Evolutionary conservation across 352 stramenopile species (phyloP).

Genomic region (Pythium phragmiticola): DNA sequence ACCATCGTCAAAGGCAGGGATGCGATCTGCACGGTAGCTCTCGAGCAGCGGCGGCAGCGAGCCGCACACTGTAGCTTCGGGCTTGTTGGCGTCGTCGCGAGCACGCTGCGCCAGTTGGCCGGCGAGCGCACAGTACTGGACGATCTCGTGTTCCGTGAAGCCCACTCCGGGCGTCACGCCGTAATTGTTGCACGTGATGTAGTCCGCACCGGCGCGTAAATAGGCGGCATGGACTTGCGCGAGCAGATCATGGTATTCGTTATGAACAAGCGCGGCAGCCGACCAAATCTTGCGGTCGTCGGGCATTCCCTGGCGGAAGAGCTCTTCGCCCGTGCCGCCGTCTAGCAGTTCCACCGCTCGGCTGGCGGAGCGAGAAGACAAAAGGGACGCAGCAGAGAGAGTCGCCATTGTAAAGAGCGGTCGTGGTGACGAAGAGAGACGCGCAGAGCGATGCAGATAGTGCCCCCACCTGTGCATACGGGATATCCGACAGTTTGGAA

Average conservation of each 20-base stretch:
- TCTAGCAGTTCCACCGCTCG: conserved; percentile 56
- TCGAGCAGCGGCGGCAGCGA: conserved; percentile 87
- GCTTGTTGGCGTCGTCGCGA: conserved; percentile 8
- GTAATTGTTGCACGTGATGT: conserved; percentile 92
- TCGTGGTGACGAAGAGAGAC: too few relatives aligned
- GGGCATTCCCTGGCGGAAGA: conserved; percentile 76
- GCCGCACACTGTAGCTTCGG: conserved; percentile 57
- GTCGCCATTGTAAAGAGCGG: not conserved
- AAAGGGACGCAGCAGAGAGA: not conserved
- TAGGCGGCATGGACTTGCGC: conserved; percentile 83
- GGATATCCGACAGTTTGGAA: not conserved
- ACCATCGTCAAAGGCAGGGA: conserved; percentile 65
- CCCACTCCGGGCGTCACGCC: conserved; percentile 84
- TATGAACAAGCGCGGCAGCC: conserved; percentile 67
- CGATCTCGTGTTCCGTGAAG: conserved; percentile 75
- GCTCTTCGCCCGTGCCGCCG: conserved; percentile 89
- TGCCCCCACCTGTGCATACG: not conserved
- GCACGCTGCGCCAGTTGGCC: conserved; percentile 48
- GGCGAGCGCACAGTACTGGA: conserved; percentile 41
- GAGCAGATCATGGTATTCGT: conserved; percentile 68
- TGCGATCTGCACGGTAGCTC: conserved; percentile 85
- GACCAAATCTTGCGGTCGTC: conserved; percentile 91
- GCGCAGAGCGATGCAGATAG: not conserved
- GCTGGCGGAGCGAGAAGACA: not conserved
- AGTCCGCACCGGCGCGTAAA: conserved; percentile 67